Evolutionary conservation across 257 asterid species (phyloP).

Genomic region (Echium plantagineum): DNA sequence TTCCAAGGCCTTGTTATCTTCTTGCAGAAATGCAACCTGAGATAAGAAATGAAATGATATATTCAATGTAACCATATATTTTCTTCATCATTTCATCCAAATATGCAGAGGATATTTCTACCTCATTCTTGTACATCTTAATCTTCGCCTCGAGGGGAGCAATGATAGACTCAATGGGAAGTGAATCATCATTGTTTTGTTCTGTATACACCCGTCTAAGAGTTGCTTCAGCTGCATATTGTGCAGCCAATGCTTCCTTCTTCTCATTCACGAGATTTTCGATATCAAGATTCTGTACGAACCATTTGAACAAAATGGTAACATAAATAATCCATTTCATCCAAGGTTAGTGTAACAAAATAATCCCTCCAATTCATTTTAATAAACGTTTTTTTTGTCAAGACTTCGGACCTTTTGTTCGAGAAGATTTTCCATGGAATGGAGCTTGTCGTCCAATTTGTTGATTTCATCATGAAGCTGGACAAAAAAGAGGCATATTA

Average conservation of each 20-base stretch:
- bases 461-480: conserved; percentile 50
- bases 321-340: not conserved
- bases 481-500: conserved; percentile 1
- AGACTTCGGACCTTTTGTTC: conserved; percentile 48
- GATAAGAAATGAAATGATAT: conserved; percentile 6
- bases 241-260: conserved; percentile 70
- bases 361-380: no score
- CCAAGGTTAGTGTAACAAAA: no score
- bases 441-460: conserved; percentile 52
- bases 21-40: conserved; percentile 61
- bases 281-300: conserved; percentile 61
- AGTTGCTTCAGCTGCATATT: conserved; percentile 86
- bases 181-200: conserved; percentile 56
- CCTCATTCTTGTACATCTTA: conserved; percentile 72
- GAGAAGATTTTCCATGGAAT: conserved; percentile 32
- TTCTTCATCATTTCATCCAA: not conserved
- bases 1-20: conserved; percentile 65
- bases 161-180: conserved; percentile 58
- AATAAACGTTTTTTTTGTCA: no score
- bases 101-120: conserved; percentile 13
- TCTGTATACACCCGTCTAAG: conserved; percentile 72
- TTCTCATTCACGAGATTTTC: conserved; percentile 54
- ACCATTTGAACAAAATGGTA: not conserved
- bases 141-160: conserved; percentile 91
- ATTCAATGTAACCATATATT: not conserved